phyloP scores from a whole-genome alignment of 805 yeast species.

The Metschnikowia henanensis region DNA sequence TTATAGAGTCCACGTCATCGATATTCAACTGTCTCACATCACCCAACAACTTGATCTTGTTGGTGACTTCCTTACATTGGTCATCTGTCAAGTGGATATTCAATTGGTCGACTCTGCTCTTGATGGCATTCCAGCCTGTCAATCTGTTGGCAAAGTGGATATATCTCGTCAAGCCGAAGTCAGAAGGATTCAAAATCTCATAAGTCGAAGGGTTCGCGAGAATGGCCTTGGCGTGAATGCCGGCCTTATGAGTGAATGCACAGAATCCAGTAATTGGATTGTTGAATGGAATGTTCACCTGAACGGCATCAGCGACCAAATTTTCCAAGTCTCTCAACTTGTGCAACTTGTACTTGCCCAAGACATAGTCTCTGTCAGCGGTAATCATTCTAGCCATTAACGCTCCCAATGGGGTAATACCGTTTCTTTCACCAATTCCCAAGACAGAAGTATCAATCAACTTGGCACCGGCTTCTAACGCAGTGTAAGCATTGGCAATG shows the following conservation, averaged over 20 bases:
- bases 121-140: conserved; percentile 66
- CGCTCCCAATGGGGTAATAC: conserved; percentile 61
- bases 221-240: conserved; percentile 62
- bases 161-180: conserved; percentile 60
- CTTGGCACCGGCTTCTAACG: conserved; percentile 62
- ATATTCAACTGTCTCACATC: conserved; percentile 59
- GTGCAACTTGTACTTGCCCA: conserved; percentile 55
- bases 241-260: conserved; percentile 65
- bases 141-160: conserved; percentile 61
- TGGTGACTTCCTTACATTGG: conserved; percentile 56
- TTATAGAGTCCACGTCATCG: conserved; percentile 61
- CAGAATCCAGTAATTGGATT: conserved; percentile 65
- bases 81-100: conserved; percentile 55
- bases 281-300: conserved; percentile 59
- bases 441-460: conserved; percentile 57
- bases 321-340: conserved; percentile 59
- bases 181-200: conserved; percentile 57
- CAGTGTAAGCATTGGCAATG: conserved; percentile 62
- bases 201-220: conserved; percentile 64
- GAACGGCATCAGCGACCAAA: conserved; percentile 58
- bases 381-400: conserved; percentile 65
- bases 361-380: conserved; percentile 58
- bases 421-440: conserved; percentile 66
- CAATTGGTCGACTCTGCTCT: conserved; percentile 59
- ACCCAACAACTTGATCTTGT: conserved; percentile 55